Base-by-base conservation (phyloP, 2,329 filamentous ascomycete species). In the Colletotrichum sp. region DNA sequence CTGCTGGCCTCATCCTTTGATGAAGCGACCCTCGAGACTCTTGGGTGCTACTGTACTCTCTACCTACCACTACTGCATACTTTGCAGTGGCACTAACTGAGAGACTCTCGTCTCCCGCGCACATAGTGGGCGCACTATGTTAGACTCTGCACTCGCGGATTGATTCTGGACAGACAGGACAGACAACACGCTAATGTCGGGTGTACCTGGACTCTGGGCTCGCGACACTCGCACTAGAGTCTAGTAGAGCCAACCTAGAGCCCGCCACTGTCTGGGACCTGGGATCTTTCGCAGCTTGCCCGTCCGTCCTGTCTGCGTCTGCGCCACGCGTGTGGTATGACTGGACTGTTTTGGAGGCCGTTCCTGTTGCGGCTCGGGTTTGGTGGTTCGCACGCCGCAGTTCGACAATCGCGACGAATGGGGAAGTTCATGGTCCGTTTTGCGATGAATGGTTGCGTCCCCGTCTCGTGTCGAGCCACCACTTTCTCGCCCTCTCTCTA, bases 351-450 rank as follows among this genome's bases (percentile, higher is more conserved):
- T 64, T 30, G 63, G 63, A 26, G 32, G 62, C 18, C 30, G 62
- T 68, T 39, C 26, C 63, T 76, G 74, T 69, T 74, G 74, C 74
- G 74, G 70, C 74, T 74, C 64, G 71, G 64, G 74, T 73, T 74
- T 76, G 64, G 26, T 72, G 34, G 36, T 69, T 59, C 39, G 36
- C 34, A 62, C 44, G 65, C 16, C 28, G 69, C 30, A 55, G 18
- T 52, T 59, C 60, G 44, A 34, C 36, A 18, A 62, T 34, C 32
- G 36, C 49, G 69, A 72, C 62, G 21, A 68, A 76, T 59, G 30
- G 28, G 65, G 57, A 71, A 73, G 70, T 60, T 49, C 65, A 69
- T 74, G 74, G 74, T 65, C 49, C 74, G 15, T 59, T 52, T 34
- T 63, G 26, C 36, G 52, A 34, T 39, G 36, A 28, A 34, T 39